Conservation (phyloP, 1,284 basidiomycete genomes). For the Tilletia setariae region DNA sequence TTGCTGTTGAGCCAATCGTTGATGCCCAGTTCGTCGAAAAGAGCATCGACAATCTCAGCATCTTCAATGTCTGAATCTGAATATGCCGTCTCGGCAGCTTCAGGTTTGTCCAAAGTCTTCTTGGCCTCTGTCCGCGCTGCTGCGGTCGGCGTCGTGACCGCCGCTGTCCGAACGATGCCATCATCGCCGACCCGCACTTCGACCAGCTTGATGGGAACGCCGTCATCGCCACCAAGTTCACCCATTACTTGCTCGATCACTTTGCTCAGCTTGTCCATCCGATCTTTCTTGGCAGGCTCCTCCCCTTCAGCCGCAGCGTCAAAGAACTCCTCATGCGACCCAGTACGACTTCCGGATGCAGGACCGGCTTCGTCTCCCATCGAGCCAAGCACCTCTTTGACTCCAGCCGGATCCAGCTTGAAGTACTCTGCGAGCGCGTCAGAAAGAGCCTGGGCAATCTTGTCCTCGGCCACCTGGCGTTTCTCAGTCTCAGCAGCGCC, state of each 20-base stretch:
- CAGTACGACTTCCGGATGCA: neutral
- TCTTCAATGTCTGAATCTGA: neutral
- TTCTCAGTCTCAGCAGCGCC: neutral
- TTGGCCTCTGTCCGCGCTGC: neutral
- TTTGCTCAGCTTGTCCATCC: neutral
- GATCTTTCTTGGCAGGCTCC: neutral
- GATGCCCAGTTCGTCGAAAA: neutral
- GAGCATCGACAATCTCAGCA: constrained; percentile 11
- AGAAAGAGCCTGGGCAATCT: neutral
- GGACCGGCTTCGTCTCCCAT: too few relatives aligned
- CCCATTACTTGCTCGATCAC: neutral
- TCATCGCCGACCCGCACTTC: neutral
- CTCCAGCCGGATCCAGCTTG: neutral
- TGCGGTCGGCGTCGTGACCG: neutral
- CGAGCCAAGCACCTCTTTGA: too few relatives aligned
- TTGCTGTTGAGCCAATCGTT: neutral
- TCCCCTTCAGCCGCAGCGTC: neutral
- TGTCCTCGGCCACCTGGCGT: constrained; percentile 5
- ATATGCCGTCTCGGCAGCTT: neutral
- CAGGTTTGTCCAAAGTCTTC: neutral
- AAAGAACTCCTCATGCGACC: constrained; percentile 6
- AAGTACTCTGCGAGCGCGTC: constrained; percentile 8
- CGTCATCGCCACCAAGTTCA: neutral
- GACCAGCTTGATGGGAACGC: neutral
- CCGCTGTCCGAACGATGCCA: neutral